Evolutionary conservation across 352 stramenopile genomes (phyloP).

Genomic region (Pythium pyrilobum): DNA sequence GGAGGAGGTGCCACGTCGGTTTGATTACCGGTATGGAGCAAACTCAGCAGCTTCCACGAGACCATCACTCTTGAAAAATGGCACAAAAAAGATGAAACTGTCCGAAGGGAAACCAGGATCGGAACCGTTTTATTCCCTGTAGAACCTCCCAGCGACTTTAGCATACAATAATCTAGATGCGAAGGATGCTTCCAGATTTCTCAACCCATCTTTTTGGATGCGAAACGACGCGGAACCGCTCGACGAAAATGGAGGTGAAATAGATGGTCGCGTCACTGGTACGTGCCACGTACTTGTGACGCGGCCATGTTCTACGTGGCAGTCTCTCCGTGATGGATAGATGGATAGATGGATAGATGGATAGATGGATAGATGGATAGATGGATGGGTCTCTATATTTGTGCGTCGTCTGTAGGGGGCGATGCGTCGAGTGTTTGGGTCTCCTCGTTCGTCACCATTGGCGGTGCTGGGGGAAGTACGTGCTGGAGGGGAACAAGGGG

Average conservation of each 20-base stretch:
- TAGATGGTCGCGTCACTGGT: background rate
- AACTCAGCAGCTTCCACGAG: background rate
- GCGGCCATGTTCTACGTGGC: background rate
- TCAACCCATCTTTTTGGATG: background rate
- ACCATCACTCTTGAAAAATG: conserved; percentile 15
- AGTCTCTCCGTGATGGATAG: background rate
- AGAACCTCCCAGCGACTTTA: background rate
- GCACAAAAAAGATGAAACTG: background rate
- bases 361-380: too few relatives aligned
- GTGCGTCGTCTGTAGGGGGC: too few relatives aligned
- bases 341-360: too few relatives aligned
- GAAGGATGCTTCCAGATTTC: background rate
- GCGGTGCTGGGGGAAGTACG: background rate
- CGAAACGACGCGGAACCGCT: background rate
- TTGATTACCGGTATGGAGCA: background rate
- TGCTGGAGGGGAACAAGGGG: background rate
- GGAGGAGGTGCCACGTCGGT: background rate
- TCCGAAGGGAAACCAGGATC: conserved; percentile 5
- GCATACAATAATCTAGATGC: conserved; percentile 13
- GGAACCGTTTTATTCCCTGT: conserved; percentile 3
- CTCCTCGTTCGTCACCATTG: background rate
- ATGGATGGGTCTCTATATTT: too few relatives aligned
- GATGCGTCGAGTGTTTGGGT: too few relatives aligned
- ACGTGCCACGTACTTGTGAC: too few relatives aligned
- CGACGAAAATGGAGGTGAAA: background rate